phyloP scores from a whole-genome alignment of 2,329 filamentous ascomycete genomes.

The Fusarium oligoseptatum region DNA sequence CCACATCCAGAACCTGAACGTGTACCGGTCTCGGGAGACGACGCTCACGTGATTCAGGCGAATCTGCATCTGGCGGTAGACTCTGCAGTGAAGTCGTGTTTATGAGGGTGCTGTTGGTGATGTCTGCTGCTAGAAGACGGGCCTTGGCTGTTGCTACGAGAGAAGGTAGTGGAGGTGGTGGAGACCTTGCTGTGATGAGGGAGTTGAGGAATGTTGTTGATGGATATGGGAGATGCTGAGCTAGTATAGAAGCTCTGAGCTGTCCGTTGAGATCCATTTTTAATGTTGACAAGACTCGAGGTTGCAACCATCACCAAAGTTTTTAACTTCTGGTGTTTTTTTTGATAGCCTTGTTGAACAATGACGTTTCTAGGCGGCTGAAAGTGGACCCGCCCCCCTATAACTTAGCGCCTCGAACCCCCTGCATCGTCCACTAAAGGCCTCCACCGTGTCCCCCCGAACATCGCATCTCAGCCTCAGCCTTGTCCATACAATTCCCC shows the following conservation, averaged over 20 bases:
- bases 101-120: conserved; percentile 68
- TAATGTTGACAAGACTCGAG: conserved; percentile 15
- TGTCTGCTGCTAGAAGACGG: conserved; percentile 82
- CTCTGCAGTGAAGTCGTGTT: conserved; percentile 54
- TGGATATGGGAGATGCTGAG: conserved; percentile 67
- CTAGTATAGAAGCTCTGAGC: conserved; percentile 63
- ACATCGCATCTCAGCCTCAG: conserved; percentile 20
- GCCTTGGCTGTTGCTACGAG: conserved; percentile 84
- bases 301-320: background rate
- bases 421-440: conserved; percentile 36
- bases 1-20: conserved; percentile 87
- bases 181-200: conserved; percentile 70
- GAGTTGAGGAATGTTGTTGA: conserved; percentile 71
- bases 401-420: conserved; percentile 31
- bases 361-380: conserved; percentile 45
- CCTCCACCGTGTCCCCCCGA: conserved; percentile 38
- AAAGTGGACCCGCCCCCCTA: conserved; percentile 33
- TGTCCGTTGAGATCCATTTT: conserved; percentile 59
- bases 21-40: conserved; percentile 72
- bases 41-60: conserved; percentile 66
- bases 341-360: conserved; percentile 36
- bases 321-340: conserved; percentile 25
- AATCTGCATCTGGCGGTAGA: conserved; percentile 68
- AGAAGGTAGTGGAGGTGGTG: conserved; percentile 74
- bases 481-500: conserved; percentile 3